Evolutionary conservation across 2,329 filamentous ascomycete genomes (phyloP).

Genomic region (Orbilia blumenaviensis): DNA sequence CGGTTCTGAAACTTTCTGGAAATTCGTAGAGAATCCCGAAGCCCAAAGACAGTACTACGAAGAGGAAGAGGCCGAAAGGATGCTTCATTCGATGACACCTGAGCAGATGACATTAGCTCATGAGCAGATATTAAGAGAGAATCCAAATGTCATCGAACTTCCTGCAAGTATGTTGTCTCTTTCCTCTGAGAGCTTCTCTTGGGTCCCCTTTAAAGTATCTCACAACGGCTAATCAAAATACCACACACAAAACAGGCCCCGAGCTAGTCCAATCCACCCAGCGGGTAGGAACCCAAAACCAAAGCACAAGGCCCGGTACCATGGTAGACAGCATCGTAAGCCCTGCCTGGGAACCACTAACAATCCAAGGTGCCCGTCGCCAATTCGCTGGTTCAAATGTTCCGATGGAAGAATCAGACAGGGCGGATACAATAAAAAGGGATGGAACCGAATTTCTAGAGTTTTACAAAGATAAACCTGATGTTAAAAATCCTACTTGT

Average conservation of each 20-base stretch:
- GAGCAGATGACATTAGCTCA: not conserved
- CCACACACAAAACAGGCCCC: not conserved
- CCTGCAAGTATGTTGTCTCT: not conserved
- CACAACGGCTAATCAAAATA: too few relatives aligned
- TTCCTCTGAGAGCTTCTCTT: not conserved
- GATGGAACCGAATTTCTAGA: slow-evolving; percentile 21
- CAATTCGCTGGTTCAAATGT: not conserved
- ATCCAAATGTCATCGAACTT: slow-evolving; percentile 1
- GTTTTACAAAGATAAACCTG: not conserved
- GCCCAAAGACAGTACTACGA: not conserved
- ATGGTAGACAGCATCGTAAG: not conserved
- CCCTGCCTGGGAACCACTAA: not conserved
- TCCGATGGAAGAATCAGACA: slow-evolving; percentile 30
- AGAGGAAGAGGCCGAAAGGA: not conserved
- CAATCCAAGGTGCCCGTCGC: not conserved
- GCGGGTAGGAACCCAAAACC: not conserved
- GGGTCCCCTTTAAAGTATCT: too few relatives aligned
- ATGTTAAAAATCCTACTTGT: not conserved
- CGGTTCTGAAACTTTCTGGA: slow-evolving; percentile 18
- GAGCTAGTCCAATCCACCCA: not conserved
- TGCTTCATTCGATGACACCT: not conserved
- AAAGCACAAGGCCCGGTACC: not conserved
- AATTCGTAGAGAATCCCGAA: not conserved
- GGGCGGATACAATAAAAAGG: not conserved
- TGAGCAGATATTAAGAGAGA: not conserved